phyloP scores from a whole-genome alignment of 2,329 filamentous ascomycete genomes.

The Fusarium begoniae region DNA sequence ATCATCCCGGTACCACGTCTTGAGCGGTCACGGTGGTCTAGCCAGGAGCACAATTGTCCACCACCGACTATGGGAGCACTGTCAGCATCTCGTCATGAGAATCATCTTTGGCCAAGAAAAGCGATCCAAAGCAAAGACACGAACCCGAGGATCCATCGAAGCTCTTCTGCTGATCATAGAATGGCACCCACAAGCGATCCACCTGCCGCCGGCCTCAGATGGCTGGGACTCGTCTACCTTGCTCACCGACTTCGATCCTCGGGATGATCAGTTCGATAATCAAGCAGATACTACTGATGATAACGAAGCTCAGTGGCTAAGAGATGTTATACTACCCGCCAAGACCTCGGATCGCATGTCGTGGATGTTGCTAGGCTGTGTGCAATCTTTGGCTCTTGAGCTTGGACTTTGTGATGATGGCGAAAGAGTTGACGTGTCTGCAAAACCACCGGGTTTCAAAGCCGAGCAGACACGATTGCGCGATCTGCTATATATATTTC shows the following conservation, averaged over 20 bases:
- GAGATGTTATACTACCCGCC: constrained; percentile 64
- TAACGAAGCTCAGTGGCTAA: constrained; percentile 50
- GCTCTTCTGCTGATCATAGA: constrained; percentile 63
- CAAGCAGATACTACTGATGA: constrained; percentile 6
- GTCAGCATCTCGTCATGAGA: constrained; percentile 61
- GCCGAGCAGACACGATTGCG: background rate
- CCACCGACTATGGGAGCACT: constrained; percentile 63
- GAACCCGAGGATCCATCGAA: constrained; percentile 62
- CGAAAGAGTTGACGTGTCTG: background rate
- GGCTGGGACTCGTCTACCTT: constrained; percentile 65
- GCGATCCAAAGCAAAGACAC: constrained; percentile 56
- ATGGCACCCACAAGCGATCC: constrained; percentile 64
- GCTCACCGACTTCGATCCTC: constrained; percentile 51
- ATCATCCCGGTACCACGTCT: constrained; percentile 60
- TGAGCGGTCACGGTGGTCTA: constrained; percentile 53
- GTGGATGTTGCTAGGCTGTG: constrained; percentile 63
- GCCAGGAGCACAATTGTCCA: constrained; percentile 63
- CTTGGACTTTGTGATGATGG: constrained; percentile 17
- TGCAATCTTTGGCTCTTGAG: constrained; percentile 26
- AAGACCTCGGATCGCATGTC: constrained; percentile 64
- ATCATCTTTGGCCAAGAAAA: constrained; percentile 65
- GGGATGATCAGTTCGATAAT: constrained; percentile 26
- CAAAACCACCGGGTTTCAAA: background rate
- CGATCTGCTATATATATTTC: constrained; percentile 15
- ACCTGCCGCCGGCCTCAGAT: constrained; percentile 62